A percentile compares a stretch with the other conserved stretches of the same genome.
These are phyloP conservation scores for Sporothrix curviconia DNA, from an alignment of 2,329 filamentous ascomycete species.

Conservation along the genomic window DNA sequence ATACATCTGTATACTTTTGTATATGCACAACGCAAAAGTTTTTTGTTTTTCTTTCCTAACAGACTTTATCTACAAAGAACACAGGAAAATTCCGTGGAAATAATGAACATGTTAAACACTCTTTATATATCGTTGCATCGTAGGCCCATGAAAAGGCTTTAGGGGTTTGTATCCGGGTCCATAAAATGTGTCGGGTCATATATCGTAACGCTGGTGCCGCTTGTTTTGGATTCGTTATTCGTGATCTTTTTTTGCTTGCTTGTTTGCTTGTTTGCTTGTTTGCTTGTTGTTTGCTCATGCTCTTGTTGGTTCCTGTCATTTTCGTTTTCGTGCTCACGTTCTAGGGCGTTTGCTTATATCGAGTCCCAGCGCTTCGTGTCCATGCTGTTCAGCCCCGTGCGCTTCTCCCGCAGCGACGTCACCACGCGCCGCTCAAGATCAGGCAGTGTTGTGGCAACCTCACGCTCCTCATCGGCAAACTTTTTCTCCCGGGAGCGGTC, in stretches of 20 bases:
- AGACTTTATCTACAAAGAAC: too few species aligned
- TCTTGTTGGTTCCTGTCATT: not conserved
- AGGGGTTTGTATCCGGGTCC: not conserved
- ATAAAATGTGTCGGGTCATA: not conserved
- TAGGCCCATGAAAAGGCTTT: too few species aligned
- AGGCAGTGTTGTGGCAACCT: constrained; percentile 49
- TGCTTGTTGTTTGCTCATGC: too few species aligned
- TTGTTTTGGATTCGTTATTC: not conserved
- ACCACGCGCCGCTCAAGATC: constrained; percentile 53
- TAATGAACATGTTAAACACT: not conserved
- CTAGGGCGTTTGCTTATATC: constrained; percentile 8
- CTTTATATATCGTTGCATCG: constrained; percentile 4
- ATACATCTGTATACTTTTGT: too few species aligned
- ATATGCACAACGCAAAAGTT: too few species aligned
- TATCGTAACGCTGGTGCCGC: not conserved
- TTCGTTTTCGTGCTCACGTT: not conserved
- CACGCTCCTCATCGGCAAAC: constrained; percentile 43
- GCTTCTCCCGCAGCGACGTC: constrained; percentile 47
- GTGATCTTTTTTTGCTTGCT: not conserved
- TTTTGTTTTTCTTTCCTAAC: too few species aligned
- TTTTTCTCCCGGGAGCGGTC: constrained; percentile 44
- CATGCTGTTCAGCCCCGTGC: constrained; percentile 37
- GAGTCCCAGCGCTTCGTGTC: constrained; percentile 18
- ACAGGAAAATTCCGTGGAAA: not conserved
- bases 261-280: not conserved